phyloP scores from a whole-genome alignment of 805 yeast species.

The Wickerhamomyces bovis region DNA sequence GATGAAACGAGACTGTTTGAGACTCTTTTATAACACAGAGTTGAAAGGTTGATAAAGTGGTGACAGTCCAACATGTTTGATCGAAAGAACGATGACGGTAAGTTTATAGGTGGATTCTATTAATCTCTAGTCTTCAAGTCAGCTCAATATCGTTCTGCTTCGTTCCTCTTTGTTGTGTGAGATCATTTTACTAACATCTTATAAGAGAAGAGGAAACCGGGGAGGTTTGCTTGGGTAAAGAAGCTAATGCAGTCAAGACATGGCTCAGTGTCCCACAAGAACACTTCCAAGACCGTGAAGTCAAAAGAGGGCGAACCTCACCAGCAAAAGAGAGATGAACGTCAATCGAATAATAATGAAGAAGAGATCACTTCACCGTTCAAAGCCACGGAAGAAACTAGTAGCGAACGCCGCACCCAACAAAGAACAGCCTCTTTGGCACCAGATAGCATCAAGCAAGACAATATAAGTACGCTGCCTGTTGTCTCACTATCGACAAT shows the following conservation, averaged over 20 bases:
- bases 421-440: conserved; percentile 6
- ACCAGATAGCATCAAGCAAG: conserved; percentile 13
- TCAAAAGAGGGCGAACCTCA: not conserved
- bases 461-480: conserved; percentile 28
- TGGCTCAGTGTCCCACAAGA: not conserved
- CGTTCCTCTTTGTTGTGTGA: not conserved
- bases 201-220: conserved; percentile 4
- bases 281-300: not conserved
- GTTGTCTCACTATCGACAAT: conserved; percentile 29
- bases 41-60: not conserved
- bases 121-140: no score
- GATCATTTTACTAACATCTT: not conserved
- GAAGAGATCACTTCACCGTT: not conserved
- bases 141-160: no score
- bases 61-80: not conserved
- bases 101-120: no score
- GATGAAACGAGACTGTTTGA: no score
- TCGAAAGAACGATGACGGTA: not conserved
- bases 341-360: not conserved
- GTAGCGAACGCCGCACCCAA: not conserved
- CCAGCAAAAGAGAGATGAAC: not conserved
- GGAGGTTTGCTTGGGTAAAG: conserved; percentile 17
- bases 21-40: no score
- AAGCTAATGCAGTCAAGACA: conserved; percentile 12
- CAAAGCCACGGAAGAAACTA: not conserved